Evolutionary conservation across 768 basidiomycete species (phyloP), one percentile per base, ranked within the genome.

Genomic region (Mycena vitilis): DNA sequence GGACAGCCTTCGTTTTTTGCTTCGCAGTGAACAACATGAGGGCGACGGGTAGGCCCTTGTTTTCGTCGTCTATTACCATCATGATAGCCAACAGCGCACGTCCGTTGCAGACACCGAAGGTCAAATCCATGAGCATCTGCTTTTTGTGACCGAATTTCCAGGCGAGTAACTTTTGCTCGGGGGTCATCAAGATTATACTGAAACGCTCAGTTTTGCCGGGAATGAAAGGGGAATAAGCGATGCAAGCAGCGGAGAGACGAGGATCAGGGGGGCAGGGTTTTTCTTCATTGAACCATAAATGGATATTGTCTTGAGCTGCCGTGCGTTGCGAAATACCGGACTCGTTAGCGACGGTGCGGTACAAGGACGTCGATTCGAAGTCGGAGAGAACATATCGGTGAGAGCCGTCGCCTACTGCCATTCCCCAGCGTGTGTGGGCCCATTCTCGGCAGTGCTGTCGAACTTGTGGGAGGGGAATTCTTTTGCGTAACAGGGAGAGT

Each of bases 221-320:
- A 16, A 57, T 40, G 40, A 68, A 71, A 4, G 76, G 65, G 42
- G 74, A 71, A 63, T 78, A 79, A 59, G 71, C 62, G 20, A 78
- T 44, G 47, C 73, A 72, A 1, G 75, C 71, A 38, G 69, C 63
- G 20, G 73, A 52, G 42, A 77, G 60, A 6, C 71, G 51, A 10
- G 68, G 61, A 40, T 65, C 64, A 11, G 76, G 76, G 11, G 74
- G 75, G 22, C 44, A 53, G 25, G 75, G 61, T 11, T 71, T 60
- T 1, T 71, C 66, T 16, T 55, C 5, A 23, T 65, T 58, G 54
- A 77, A 75, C 77, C 77, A 78, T 18, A 49, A 47, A 47, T 78
- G 71, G 18, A 78, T 66, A 48, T 78, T 78, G 3, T 68, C 71
- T 54, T 77, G 69, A 8, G 78, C 72, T 44, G 74, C 67, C 15